phyloP scores from a whole-genome alignment of 148 eudicot species.

The Bassia scoparia region DNA sequence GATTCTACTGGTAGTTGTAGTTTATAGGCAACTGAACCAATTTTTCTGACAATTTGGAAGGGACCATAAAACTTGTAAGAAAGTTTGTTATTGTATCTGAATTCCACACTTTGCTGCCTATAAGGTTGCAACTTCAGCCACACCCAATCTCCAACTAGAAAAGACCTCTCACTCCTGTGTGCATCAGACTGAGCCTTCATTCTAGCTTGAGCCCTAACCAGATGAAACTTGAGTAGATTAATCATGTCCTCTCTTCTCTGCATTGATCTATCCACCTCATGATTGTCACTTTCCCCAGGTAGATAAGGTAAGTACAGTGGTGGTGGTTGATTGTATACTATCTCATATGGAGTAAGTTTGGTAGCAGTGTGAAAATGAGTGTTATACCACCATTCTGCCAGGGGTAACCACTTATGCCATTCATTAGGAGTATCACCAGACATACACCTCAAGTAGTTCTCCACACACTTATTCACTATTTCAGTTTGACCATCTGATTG shows the following conservation, averaged over 20 bases:
- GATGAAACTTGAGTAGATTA: background rate
- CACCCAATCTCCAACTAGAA: slow-evolving; percentile 7
- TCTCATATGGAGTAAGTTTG: slow-evolving; percentile 7
- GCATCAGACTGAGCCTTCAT: slow-evolving; percentile 1
- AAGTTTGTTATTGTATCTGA: no score
- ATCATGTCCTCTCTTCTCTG: background rate
- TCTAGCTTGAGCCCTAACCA: background rate
- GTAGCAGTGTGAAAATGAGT: background rate
- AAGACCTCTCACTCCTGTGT: background rate
- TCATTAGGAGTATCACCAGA: background rate
- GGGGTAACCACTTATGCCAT: slow-evolving; percentile 2
- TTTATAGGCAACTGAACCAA: no score
- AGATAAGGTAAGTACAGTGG: slow-evolving; percentile 4
- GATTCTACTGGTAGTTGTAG: no score
- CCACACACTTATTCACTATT: slow-evolving; percentile 4
- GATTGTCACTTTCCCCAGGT: background rate
- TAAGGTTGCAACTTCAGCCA: no score
- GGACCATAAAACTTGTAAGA: no score
- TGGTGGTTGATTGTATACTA: slow-evolving; percentile 1
- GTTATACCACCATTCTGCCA: slow-evolving; percentile 4
- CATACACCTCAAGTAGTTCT: slow-evolving; percentile 3
- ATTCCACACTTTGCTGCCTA: no score
- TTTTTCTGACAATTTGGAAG: no score
- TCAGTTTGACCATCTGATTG: slow-evolving; percentile 3
- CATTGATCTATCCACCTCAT: background rate